A percentile compares a stretch with the other conserved stretches of the same genome.
These are phyloP conservation scores for Colletotrichum sp. DNA, from an alignment of 2,329 filamentous ascomycete species.

Conservation along the genomic window DNA sequence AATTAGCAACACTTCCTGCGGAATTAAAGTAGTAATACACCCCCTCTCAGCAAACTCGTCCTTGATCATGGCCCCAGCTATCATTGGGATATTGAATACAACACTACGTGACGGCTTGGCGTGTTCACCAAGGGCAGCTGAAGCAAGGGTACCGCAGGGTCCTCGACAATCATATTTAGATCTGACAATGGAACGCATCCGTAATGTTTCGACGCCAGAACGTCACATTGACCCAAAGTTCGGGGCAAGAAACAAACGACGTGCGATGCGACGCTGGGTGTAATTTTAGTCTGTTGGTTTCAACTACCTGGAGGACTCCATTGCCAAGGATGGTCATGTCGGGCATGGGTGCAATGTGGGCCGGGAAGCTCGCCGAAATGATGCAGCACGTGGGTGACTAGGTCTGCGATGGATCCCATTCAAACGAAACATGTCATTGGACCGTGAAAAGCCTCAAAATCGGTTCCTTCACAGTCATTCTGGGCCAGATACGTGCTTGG, in stretches of 20 bases:
- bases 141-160: not conserved
- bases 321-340: not conserved
- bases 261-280: not conserved
- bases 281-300: not conserved
- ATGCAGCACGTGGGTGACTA: not conserved
- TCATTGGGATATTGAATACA: not conserved
- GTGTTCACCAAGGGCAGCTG: not conserved
- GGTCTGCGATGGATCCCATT: not conserved
- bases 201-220: not conserved
- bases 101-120: not conserved
- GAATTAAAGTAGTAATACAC: not conserved
- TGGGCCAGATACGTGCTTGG: not conserved
- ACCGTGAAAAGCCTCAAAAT: not conserved
- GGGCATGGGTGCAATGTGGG: not conserved
- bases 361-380: not conserved
- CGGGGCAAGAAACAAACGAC: not conserved
- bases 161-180: not conserved
- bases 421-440: not conserved
- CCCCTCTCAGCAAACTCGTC: not conserved
- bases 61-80: not conserved
- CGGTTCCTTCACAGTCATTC: not conserved
- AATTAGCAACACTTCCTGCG: not conserved
- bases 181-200: not conserved
- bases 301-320: not conserved
- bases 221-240: not conserved